phyloP scores from a whole-genome alignment of 306 rosid species.

The Rubus parviflorus region DNA sequence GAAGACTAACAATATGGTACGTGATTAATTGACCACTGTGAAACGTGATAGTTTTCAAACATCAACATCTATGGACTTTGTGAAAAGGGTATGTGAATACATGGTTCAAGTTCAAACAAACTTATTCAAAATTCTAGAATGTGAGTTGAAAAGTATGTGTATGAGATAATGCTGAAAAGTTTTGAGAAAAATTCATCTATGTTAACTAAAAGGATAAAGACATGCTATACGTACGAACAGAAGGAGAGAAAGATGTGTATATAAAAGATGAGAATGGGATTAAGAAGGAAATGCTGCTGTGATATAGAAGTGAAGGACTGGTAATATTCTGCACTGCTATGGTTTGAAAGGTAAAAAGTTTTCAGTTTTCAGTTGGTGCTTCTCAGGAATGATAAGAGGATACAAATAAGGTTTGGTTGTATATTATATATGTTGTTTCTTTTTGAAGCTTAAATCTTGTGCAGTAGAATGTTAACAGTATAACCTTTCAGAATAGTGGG shows the following conservation, averaged over 20 bases:
- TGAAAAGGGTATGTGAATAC: not conserved
- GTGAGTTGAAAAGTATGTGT: not conserved
- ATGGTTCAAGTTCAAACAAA: not conserved
- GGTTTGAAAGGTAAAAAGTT: not conserved
- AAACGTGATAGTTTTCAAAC: not conserved
- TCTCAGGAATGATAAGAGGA: too few species aligned
- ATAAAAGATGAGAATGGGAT: not conserved
- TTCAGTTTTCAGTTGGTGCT: too few species aligned
- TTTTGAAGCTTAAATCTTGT: too few species aligned
- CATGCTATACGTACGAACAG: not conserved
- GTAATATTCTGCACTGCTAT: not conserved
- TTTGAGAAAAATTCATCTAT: not conserved
- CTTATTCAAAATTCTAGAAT: not conserved
- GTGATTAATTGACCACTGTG: not conserved
- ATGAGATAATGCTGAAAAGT: not conserved
- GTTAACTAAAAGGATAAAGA: not conserved
- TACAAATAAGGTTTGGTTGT: too few species aligned
- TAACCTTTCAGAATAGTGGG: too few species aligned
- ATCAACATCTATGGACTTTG: not conserved
- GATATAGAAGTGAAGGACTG: not conserved
- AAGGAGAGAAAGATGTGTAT: not conserved
- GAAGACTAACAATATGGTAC: not conserved
- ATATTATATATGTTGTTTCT: too few species aligned
- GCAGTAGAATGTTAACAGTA: too few species aligned
- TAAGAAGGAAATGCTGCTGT: not conserved